Evolutionary conservation across 2,329 filamentous ascomycete genomes (phyloP).

Genomic region (Fusarium camptoceras): DNA sequence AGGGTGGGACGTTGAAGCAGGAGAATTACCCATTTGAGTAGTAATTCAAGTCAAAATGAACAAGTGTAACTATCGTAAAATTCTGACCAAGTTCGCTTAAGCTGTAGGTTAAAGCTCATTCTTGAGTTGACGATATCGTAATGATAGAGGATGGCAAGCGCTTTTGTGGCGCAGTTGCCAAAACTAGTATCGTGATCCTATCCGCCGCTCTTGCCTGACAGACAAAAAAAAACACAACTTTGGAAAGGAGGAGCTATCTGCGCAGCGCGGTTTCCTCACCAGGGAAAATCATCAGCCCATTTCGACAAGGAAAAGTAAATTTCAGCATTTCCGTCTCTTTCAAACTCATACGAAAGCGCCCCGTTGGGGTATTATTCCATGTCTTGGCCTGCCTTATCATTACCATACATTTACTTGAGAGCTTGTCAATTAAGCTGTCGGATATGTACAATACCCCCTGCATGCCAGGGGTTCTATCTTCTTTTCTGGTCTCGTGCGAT

Average conservation of each 20-base stretch:
- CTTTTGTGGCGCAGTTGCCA: background rate
- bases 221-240: constrained; percentile 6
- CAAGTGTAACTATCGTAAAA: background rate
- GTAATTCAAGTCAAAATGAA: background rate
- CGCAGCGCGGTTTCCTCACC: background rate
- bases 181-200: background rate
- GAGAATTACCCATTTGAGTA: constrained; percentile 11
- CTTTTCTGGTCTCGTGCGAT: constrained; percentile 27
- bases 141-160: background rate
- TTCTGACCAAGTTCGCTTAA: background rate
- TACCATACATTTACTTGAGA: constrained; percentile 34
- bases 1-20: constrained; percentile 18
- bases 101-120: background rate
- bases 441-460: constrained; percentile 31
- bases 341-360: background rate
- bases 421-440: constrained; percentile 24
- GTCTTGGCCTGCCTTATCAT: constrained; percentile 28
- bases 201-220: constrained; percentile 2
- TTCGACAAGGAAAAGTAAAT: background rate
- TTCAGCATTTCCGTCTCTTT: background rate
- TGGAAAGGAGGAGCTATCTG: background rate
- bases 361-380: constrained; percentile 8
- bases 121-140: background rate
- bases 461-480: constrained; percentile 20
- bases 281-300: background rate